Evolutionary conservation across 2,329 filamentous ascomycete species (phyloP).

Genomic region (Bipolaris gigantea): DNA sequence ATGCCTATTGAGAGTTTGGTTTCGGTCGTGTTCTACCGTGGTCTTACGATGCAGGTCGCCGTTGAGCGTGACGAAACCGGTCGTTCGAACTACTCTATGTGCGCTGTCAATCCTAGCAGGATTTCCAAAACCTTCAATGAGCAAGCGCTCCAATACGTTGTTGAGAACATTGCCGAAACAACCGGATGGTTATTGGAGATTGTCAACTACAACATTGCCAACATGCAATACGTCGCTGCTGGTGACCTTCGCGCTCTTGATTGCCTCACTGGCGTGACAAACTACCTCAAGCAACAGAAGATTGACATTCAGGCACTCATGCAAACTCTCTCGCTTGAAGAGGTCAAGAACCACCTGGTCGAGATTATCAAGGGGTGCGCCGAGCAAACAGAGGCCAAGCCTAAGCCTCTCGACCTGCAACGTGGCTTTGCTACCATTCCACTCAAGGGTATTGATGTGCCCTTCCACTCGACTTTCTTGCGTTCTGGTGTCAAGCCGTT

Average conservation of each 20-base stretch:
- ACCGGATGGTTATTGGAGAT: slow-evolving; percentile 97
- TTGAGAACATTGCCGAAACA: slow-evolving; percentile 90
- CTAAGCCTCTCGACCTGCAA: slow-evolving; percentile 83
- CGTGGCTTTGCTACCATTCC: slow-evolving; percentile 97
- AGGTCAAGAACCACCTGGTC: slow-evolving; percentile 85
- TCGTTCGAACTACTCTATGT: slow-evolving; percentile 98
- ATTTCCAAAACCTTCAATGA: slow-evolving; percentile 99
- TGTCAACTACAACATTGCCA: slow-evolving; percentile 87
- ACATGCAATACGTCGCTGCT: slow-evolving; percentile 70
- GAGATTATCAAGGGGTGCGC: slow-evolving; percentile 90
- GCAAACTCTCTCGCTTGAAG: slow-evolving; percentile 81
- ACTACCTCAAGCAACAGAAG: slow-evolving; percentile 95
- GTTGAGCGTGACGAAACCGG: slow-evolving; percentile 93
- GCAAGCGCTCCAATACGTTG: slow-evolving; percentile 93
- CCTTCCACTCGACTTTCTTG: slow-evolving; percentile 98
- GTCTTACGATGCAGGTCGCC: slow-evolving; percentile 98
- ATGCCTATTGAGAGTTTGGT: slow-evolving; percentile 99
- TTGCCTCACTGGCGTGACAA: slow-evolving; percentile 76
- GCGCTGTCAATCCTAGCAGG: slow-evolving; percentile 95
- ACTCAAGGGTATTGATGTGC: slow-evolving; percentile 94
- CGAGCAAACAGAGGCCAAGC: slow-evolving; percentile 85
- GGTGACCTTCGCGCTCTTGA: slow-evolving; percentile 68
- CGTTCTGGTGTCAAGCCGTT: slow-evolving; percentile 98
- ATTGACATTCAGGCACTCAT: slow-evolving; percentile 95
- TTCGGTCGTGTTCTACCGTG: slow-evolving; percentile 98